Evolutionary conservation across 495 filamentous ascomycete species (phyloP), one percentile per base, ranked within the genome.

Genomic region (Astrothelium macrocarpum): DNA sequence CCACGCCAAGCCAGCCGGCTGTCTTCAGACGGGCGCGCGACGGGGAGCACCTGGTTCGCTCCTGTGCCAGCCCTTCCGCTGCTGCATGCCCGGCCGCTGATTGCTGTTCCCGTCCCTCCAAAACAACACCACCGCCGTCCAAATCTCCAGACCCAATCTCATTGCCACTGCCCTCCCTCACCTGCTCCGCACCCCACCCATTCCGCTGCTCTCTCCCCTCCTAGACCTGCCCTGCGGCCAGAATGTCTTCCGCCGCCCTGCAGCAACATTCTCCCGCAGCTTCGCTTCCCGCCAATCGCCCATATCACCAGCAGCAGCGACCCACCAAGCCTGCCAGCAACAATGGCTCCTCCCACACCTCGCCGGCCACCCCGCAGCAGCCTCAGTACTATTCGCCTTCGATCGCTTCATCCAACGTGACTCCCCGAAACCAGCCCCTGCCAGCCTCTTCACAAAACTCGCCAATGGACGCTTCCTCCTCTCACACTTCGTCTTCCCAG

Each of bases 401-500:
- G 25, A 71, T 59, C 25, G 68, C 72, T 26, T 60, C 53, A 26
- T 36, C 66, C 68, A 75, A 82, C 60, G 76, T 65, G 62, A 71
- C 79, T 65, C 70, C 78, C 74, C 72, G 74, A 68, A 64, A 74
- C 69, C 67, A 67, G 71, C 66, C 73, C 73, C 42, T 71, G 56
- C 78, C 70, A 71, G 79, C 62, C 68, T 76, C 66, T 62, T 78
- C 69, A 16, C 67, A 71, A 64, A 59, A 67, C 11, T 76, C 76
- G 26, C 73, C 82, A 34, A 74, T 74, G 0, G 71, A 73, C 70
- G 67, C 71, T 69, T 62, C 71, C 63, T 65, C 74, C 45, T 65
- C 72, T 64, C 65, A 74, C 70, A 56, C 76, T 68, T 61, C 80
- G 81, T 64, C 83, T 81, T 62, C 85, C 84, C 45, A 60, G 20